Evolutionary conservation across 2,329 filamentous ascomycete genomes (phyloP), one percentile per base, ranked within the genome.

Genomic region (Diaporthe vaccinii): DNA sequence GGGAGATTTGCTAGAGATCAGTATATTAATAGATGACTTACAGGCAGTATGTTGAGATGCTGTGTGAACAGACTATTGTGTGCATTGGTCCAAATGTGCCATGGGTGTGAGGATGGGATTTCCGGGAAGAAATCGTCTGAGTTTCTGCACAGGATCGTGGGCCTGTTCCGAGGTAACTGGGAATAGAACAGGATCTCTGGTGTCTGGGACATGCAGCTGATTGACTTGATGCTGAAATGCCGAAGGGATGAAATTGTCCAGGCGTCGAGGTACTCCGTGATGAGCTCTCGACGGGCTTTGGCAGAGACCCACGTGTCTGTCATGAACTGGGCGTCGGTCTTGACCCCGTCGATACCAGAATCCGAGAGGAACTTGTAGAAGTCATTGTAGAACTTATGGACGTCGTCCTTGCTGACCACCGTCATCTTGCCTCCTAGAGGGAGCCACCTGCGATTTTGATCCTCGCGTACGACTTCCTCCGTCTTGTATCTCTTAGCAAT

Each of bases 81-180:
- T 0, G 96, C 96, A 81, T 98, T 99, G 77, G 93, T 91, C 87
- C 97, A 99, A 49, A 98, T 90, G 83, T 99, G 97, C 96, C 97
- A 99, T 0, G 96, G 91, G 77, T 99, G 97, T 9, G 93, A 95
- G 0, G 91, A 89, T 0, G 93, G 90, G 5, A 95, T 90, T 59
- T 95, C 91, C 0, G 97, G 97, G 83, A 97, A 98, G 87, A 96
- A 99, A 84, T 98, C 94, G 77, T 93, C 96, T 0, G 94, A 97
- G 84, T 97, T 98, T 62, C 97, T 93, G 25, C 95, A 90, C 0
- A 96, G 87, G 34, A 97, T 88, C 0, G 91, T 87, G 0, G 94
- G 94, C 68, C 92, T 91, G 81, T 93, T 94, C n/a, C 88, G 90
- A 1, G 94, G 94, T 34, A 98, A 86, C 79, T 97, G 94, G 1